A percentile compares a stretch with the other conserved stretches of the same genome.
phyloP scores from a whole-genome alignment of 1,284 basidiomycete species.

The Psilocybe mexicana region DNA sequence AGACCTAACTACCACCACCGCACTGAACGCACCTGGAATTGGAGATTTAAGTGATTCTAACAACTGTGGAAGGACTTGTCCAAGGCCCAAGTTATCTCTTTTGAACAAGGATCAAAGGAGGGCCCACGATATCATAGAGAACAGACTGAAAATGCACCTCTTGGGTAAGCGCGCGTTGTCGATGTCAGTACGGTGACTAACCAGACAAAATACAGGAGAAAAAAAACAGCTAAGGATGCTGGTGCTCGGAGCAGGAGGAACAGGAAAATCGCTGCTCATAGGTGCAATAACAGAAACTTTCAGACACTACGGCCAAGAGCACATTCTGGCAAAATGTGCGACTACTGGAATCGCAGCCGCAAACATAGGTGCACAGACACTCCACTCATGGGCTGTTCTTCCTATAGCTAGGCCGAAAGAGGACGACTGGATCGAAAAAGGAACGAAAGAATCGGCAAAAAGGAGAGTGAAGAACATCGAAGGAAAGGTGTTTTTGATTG shows the following conservation, averaged over 20 bases:
- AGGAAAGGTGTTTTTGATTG: conserved; percentile 18
- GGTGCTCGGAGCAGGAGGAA: conserved; percentile 29
- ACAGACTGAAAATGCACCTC: not conserved
- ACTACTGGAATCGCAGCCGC: conserved; percentile 36
- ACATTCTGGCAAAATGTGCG: conserved; percentile 28
- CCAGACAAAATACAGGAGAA: not conserved
- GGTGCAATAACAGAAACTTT: conserved; percentile 30
- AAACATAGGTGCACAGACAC: conserved; percentile 31
- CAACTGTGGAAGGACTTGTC: not conserved
- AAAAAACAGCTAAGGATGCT: conserved; percentile 21
- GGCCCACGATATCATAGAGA: conserved; percentile 17
- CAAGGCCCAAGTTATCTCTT: not conserved
- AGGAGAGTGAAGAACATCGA: conserved; percentile 14
- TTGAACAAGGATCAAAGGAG: conserved; percentile 10
- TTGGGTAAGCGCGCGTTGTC: not conserved
- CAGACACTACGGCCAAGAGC: not conserved
- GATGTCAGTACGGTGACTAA: not conserved
- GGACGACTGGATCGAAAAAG: not conserved
- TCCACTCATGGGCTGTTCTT: conserved; percentile 27
- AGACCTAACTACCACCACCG: too few relatives aligned
- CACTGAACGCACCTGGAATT: too few relatives aligned
- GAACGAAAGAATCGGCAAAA: not conserved
- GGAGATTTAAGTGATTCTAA: not conserved
- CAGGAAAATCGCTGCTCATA: conserved; percentile 36
- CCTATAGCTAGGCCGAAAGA: not conserved